A percentile compares a stretch with the other conserved stretches of the same genome.
Conservation (phyloP, 2,329 filamentous ascomycete genomes). For the Talaromyces amestolkiae region DNA sequence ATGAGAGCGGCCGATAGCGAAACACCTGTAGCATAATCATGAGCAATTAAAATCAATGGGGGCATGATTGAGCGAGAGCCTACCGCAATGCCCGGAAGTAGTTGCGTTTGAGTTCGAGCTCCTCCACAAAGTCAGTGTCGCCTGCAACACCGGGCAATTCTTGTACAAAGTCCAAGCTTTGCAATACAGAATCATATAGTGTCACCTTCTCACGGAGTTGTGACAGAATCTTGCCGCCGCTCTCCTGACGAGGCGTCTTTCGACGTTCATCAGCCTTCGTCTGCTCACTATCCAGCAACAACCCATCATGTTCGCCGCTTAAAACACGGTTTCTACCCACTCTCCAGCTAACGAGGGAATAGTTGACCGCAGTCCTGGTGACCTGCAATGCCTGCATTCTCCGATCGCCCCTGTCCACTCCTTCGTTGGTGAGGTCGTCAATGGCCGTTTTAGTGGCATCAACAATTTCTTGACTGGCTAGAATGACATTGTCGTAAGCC, state of each 20-base stretch:
- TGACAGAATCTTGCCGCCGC: constrained; percentile 71
- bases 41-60: background rate
- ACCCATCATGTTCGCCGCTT: constrained; percentile 77
- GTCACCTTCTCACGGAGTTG: constrained; percentile 82
- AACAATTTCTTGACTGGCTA: constrained; percentile 86
- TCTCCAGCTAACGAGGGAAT: constrained; percentile 89
- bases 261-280: constrained; percentile 43
- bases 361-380: constrained; percentile 89
- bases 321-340: constrained; percentile 89
- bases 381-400: constrained; percentile 92
- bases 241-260: constrained; percentile 55
- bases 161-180: constrained; percentile 86
- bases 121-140: constrained; percentile 70
- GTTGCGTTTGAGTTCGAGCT: constrained; percentile 71
- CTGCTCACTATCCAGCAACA: constrained; percentile 49
- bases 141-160: constrained; percentile 87
- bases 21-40: constrained; percentile 53
- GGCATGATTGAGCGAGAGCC: constrained; percentile 28
- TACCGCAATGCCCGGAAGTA: constrained; percentile 91
- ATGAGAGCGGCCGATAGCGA: constrained; percentile 84
- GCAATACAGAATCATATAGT: constrained; percentile 84
- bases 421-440: constrained; percentile 81
- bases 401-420: constrained; percentile 75
- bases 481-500: constrained; percentile 87
- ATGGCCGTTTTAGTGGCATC: constrained; percentile 92